Evolutionary conservation across 495 filamentous ascomycete species (phyloP), one percentile per base, ranked within the genome.

Genomic region (Wilcoxina mikolae): DNA sequence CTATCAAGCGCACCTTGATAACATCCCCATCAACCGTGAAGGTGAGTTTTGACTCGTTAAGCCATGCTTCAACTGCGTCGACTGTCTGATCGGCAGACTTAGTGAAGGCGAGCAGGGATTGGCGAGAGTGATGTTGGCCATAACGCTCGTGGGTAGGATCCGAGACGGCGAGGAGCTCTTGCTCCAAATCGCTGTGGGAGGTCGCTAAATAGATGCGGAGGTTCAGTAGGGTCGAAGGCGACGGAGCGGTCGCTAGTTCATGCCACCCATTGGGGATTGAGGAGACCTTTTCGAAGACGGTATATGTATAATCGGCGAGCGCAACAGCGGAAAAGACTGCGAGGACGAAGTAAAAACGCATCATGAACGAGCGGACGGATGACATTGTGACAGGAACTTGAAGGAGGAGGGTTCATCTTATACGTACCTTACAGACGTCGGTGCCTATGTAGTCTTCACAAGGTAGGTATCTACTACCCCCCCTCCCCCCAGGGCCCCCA

Each of bases 121-220:
- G 78, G 71, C 18, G 78, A 71, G 72, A 75, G 71, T 86, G 73
- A 54, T 85, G 76, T 45, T 75, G 65, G 1, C 83, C 83, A 64
- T 85, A 85, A 3, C 65, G 69, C 2, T 71, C 65, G 56, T 82
- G 73, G 3, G 70, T 71, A 2, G 82, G 83, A 2, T 76, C 79
- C 17, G 80, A 80, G 27, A 87, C 70, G 7, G 80, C 74, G 28
- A 79, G 69, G 22, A 84, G 72, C 18, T 68, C 73, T 53, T 78
- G 69, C 62, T 85, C 80, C 35, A 85, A 78, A 11, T 72, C 65
- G 5, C 59, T 70, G 20, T 52, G n/a, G 29, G 20, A n/a, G 1
- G 28, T 41, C 10, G 28, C 22, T 3, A 81, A 61, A 5, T 76
- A 75, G 50, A 81, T 70, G n/a, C 70, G 73, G 27, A 83, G 73